Base-by-base conservation (phyloP, 208 protist species). In the Trypanosoma caninum region DNA sequence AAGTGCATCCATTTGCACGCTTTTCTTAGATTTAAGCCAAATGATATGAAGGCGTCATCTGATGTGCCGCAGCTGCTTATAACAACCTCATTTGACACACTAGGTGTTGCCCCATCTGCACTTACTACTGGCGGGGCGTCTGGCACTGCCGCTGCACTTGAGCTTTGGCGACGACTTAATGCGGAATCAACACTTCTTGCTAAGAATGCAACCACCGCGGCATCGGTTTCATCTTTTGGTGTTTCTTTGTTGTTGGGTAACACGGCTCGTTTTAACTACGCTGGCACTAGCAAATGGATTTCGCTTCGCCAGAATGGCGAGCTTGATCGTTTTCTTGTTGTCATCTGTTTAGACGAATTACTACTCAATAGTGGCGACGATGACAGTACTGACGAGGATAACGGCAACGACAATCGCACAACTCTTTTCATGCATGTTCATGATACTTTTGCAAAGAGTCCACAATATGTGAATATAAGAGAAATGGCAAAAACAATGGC, bases 341-440 rank as follows among this genome's bases (percentile, higher is more conserved):
- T 87, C 10, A 25, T 95, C 20, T 84, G 72, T 52, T 74, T 95
- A 14, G 88, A 95, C 33, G 83, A 90, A 59, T 74, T 95, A 25
- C 56, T 94, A 46, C 51, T 55, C 25, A 0, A 18, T 25, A 23
- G 11, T n/a, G 31, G 38, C 11, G 37, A 35, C n/a, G 61, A 38
- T 34, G 22, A n/a, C n/a, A n/a, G n/a, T n/a, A n/a, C n/a, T n/a
- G n/a, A n/a, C n/a, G n/a, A 58, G 9, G 33, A 59, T 33, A 51
- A 51, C 40, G 55, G 28, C 4, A 30, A 37, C 27, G 40, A 38
- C 23, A 33, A 53, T 33, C 34, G 51, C 14, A 45, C 13, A 35
- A 48, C 35, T 27, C 76, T 95, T 20, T 92, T 85, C 60, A 66
- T 95, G 64, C 88, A 95, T 69, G 68, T 92, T 4, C 77, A 86